Evolutionary conservation across 208 protist species (phyloP).

Genomic region (Trypanosoma congolense): DNA sequence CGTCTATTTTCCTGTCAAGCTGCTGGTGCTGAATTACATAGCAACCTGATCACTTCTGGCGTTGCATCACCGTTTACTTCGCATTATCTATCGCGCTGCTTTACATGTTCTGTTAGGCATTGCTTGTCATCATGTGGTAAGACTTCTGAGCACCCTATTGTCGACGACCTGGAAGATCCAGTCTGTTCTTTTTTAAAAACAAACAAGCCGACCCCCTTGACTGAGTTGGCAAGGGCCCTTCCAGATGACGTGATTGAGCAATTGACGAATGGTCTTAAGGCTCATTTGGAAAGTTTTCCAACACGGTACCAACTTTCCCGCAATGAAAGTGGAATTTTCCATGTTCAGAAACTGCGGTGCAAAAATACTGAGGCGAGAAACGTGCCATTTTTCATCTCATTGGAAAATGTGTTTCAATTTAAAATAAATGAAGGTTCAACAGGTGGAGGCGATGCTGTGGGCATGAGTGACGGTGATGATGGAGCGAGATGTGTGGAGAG

Average conservation of each 20-base stretch:
- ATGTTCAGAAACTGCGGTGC: constrained; percentile 2
- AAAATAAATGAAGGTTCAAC: background rate
- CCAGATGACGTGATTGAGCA: constrained; percentile 28
- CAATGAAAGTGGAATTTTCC: constrained; percentile 7
- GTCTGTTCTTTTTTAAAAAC: constrained; percentile 10
- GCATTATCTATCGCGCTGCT: too few relatives aligned
- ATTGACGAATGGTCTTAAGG: constrained; percentile 17
- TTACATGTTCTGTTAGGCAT: too few relatives aligned
- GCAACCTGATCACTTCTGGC: too few relatives aligned
- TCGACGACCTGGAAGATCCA: constrained; percentile 11
- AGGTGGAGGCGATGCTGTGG: background rate
- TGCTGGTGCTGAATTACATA: too few relatives aligned
- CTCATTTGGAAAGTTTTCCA: constrained; percentile 23
- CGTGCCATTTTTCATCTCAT: constrained; percentile 3
- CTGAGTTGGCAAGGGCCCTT: constrained; percentile 16
- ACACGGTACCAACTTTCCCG: constrained; percentile 16
- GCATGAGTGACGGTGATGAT: background rate
- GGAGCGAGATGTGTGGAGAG: background rate
- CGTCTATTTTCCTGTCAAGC: too few relatives aligned
- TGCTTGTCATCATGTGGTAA: too few relatives aligned
- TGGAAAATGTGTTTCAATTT: constrained; percentile 3
- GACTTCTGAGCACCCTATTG: too few relatives aligned
- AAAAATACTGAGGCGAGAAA: background rate
- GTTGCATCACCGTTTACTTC: too few relatives aligned
- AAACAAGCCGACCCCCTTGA: constrained; percentile 1